Evolutionary conservation across 1,284 basidiomycete genomes (phyloP), one percentile per base, ranked within the genome.

Genomic region (Sanghuangporus sanghuang): DNA sequence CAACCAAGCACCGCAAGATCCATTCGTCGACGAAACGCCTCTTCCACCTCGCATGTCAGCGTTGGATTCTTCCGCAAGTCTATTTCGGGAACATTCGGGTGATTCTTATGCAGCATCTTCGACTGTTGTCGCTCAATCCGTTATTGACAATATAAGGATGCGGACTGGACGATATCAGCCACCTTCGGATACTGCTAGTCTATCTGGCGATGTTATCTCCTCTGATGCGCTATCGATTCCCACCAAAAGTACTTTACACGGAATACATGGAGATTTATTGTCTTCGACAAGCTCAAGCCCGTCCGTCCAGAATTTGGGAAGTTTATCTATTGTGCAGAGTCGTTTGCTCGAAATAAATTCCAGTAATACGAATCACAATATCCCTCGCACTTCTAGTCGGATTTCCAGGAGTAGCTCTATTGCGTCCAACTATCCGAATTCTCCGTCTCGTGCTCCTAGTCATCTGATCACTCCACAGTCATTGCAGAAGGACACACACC

Each of bases 231-330:
- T 48, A 50, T 59, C 36, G 36, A 53, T 32, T 21, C 70, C 65
- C 6, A 68, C 70, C 12, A 70, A 69, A 27, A 70, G 67, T 59
- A 71, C 68, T 50, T 48, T 68, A 11, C 68, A 65, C 18, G 61
- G 27, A 53, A 65, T 66, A 44, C 66, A 62, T 53, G 59, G 67
- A 38, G 65, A 67, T 27, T 56, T 71, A 23, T 74, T 72, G 21
- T 69, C 74, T 3, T 50, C 44, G 16, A 62, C 35, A 32, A n/a
- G 18, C 21, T 75, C 74, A 60, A 83, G 79, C 59, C 79, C 82
- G n/a, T 85, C 83, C 16, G 80, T 85, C 57, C 73, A 75, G 35
- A 79, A 82, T 59, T 75, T 85, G n/a, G 78, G 77, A 58, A 74
- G 76, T 59, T 69, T 76, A 50, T 85, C 83, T 9, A 74, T 85